phyloP scores from a whole-genome alignment of 2,329 filamentous ascomycete species.

The Boeremia lycopersici region DNA sequence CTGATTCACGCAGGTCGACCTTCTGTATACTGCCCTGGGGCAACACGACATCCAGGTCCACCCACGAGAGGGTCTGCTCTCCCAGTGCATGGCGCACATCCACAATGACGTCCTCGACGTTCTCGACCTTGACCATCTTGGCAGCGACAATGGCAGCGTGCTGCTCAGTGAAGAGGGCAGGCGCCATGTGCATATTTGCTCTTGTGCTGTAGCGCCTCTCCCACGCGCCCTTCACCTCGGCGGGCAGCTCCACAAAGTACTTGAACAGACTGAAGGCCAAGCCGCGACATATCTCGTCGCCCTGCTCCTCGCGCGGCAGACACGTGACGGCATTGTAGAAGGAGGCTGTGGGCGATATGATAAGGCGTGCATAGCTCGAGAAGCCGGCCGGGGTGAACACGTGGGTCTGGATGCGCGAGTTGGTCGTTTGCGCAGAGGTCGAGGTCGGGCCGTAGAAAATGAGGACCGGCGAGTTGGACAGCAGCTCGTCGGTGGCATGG shows the following conservation, averaged over 20 bases:
- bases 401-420: conserved; percentile 92
- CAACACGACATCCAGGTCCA: conserved; percentile 86
- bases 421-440: conserved; percentile 85
- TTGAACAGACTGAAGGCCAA: conserved; percentile 92
- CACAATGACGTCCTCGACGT: conserved; percentile 72
- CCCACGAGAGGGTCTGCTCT: conserved; percentile 80
- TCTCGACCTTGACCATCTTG: conserved; percentile 81
- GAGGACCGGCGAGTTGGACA: conserved; percentile 80
- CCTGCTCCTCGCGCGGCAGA: conserved; percentile 91
- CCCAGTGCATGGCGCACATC: conserved; percentile 77
- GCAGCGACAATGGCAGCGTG: conserved; percentile 91
- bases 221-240: conserved; percentile 74
- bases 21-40: conserved; percentile 72
- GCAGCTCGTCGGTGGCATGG: conserved; percentile 82
- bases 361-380: conserved; percentile 87
- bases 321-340: conserved; percentile 90
- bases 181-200: conserved; percentile 66
- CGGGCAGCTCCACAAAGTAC: conserved; percentile 88
- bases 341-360: conserved; percentile 88
- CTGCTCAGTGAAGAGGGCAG: conserved; percentile 82
- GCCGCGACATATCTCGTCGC: conserved; percentile 89
- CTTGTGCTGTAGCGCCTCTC: conserved; percentile 59
- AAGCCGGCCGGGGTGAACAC: conserved; percentile 89
- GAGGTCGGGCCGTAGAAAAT: conserved; percentile 93
- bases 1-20: conserved; percentile 55